Conservation (phyloP, 2,329 filamentous ascomycete species). For the Cryphonectria carpinicola region DNA sequence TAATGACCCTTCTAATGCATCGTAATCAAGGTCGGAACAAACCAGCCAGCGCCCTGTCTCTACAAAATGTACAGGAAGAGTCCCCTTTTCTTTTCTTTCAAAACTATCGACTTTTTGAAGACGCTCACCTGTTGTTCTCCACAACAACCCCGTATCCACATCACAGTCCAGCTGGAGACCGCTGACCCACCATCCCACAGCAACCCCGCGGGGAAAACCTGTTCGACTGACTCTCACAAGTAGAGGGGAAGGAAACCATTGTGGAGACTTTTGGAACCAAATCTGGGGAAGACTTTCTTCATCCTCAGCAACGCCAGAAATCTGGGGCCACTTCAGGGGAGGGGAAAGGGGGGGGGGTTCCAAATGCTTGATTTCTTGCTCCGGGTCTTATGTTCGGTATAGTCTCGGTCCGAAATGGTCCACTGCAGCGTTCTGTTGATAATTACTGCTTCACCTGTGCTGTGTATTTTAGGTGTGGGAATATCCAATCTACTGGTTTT, state of each 20-base stretch:
- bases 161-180: background rate
- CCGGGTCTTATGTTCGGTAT: conserved; percentile 19
- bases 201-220: conserved; percentile 13
- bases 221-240: conserved; percentile 5
- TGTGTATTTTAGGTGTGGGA: background rate
- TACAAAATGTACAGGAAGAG: background rate
- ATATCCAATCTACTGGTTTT: background rate
- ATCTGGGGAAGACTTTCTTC: background rate
- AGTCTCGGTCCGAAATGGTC: conserved; percentile 28
- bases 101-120: background rate
- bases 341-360: background rate
- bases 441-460: background rate
- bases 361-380: background rate
- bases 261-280: background rate
- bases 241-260: background rate
- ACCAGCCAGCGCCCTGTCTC: background rate
- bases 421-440: conserved; percentile 5
- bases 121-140: background rate
- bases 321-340: too few species aligned
- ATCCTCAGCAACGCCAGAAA: background rate
- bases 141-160: background rate
- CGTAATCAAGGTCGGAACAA: background rate
- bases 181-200: background rate
- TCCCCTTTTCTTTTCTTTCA: too few species aligned
- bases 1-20: background rate